phyloP scores from a whole-genome alignment of 495 filamentous ascomycete genomes.

The Hyaloscypha variabilis region DNA sequence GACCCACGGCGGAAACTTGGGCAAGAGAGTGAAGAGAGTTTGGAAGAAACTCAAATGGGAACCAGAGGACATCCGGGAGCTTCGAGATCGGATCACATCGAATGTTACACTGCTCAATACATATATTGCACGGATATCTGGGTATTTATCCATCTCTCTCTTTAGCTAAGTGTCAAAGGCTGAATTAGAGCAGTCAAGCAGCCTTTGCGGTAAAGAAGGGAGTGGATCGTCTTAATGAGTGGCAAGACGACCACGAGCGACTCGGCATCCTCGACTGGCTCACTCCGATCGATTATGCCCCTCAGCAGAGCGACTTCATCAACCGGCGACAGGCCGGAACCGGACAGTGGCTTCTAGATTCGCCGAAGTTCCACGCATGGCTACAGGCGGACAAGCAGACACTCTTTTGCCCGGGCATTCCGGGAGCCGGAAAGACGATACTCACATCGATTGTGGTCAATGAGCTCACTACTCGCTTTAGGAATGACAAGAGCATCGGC shows the following conservation, averaged over 20 bases:
- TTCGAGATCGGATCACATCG: conserved; percentile 25
- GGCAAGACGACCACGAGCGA: conserved; percentile 17
- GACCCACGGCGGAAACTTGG: neutral
- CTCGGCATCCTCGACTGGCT: conserved; percentile 25
- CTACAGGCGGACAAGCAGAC: conserved; percentile 33
- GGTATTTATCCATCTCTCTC: too few relatives aligned
- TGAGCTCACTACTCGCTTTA: too few relatives aligned
- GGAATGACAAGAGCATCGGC: too few relatives aligned
- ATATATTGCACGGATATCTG: too few relatives aligned
- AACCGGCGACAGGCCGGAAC: conserved; percentile 39
- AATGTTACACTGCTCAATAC: conserved; percentile 12
- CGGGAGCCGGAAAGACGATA: too few relatives aligned
- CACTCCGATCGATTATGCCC: conserved; percentile 35
- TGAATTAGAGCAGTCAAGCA: too few relatives aligned
- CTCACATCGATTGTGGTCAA: too few relatives aligned
- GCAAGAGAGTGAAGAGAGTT: conserved; percentile 21
- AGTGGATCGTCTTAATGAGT: too few relatives aligned
- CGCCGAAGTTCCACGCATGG: conserved; percentile 39
- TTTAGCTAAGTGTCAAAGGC: too few relatives aligned
- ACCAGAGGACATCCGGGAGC: conserved; percentile 9
- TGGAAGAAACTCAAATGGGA: conserved; percentile 34
- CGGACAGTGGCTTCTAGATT: conserved; percentile 42
- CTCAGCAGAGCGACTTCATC: conserved; percentile 39
- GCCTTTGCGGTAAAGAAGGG: too few relatives aligned
- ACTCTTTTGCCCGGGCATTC: too few relatives aligned